A percentile compares a stretch with the other conserved stretches of the same genome.
Evolutionary conservation across 2,329 filamentous ascomycete genomes (phyloP).

Genomic region (Trichoderma sp.): DNA sequence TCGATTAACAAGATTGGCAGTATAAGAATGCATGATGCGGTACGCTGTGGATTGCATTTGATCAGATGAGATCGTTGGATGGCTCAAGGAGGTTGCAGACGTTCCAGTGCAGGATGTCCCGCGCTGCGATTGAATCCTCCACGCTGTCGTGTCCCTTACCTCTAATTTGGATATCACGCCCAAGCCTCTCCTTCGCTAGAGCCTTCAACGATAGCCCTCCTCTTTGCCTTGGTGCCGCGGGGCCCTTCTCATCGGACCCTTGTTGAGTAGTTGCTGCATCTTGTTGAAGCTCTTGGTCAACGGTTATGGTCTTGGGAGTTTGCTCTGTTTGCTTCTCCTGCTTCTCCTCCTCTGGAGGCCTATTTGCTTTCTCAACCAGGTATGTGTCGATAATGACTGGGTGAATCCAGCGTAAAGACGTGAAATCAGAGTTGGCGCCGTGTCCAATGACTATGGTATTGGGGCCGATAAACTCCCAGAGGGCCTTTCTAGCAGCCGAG

Average conservation of each 20-base stretch:
- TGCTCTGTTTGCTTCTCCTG: slow-evolving; percentile 16
- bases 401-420: slow-evolving; percentile 49
- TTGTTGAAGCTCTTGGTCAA: neutral
- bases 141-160: slow-evolving; percentile 41
- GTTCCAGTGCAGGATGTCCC: slow-evolving; percentile 43
- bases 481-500: slow-evolving; percentile 38
- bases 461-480: slow-evolving; percentile 45
- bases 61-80: neutral
- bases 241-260: slow-evolving; percentile 9
- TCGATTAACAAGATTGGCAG: neutral
- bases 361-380: slow-evolving; percentile 30
- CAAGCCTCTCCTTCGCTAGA: slow-evolving; percentile 36
- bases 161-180: slow-evolving; percentile 39
- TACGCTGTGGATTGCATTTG: neutral
- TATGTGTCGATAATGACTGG: slow-evolving; percentile 44
- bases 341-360: slow-evolving; percentile 17
- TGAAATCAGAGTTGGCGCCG: slow-evolving; percentile 41
- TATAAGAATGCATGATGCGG: neutral
- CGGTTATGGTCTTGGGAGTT: neutral
- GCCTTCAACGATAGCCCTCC: slow-evolving; percentile 39
- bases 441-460: slow-evolving; percentile 51
- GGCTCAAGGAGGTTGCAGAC: slow-evolving; percentile 21
- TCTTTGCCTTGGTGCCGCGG: slow-evolving; percentile 18
- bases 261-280: neutral
- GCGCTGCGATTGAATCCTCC: slow-evolving; percentile 44